Base-by-base conservation (phyloP, 495 filamentous ascomycete genomes). In the Echria macrotheca region DNA sequence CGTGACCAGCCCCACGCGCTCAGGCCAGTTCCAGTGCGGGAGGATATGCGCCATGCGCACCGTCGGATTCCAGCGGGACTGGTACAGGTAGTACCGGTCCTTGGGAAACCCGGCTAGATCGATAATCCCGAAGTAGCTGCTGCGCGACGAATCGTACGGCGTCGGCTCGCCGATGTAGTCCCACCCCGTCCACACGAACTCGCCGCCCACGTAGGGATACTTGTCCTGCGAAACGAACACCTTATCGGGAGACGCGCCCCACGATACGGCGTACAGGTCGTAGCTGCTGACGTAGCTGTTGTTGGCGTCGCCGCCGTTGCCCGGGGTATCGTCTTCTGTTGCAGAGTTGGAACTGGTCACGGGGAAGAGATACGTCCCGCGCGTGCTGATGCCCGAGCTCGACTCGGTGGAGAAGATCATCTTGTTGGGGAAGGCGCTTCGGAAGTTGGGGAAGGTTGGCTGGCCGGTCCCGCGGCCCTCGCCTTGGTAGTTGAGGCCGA, bases 101-200 rank as follows among this genome's bases (percentile, higher is more conserved):
- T 77, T 77, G 50, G 64, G 66, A 44, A 77, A 75, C 7, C 73
- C 73, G 1, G 73, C 73, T n/a, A 75, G 57, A 40, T 75, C 70
- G 35, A 77, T 67, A 38, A 75, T 73, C 0, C 72, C 70, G 24
- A 70, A 74, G 24, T 75, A 76, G 4, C 66, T 71, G 47, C 71
- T 76, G 3, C 72, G 66, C 1, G 69, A 55, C 1, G 51, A 50
- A 47, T 68, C 56, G 48, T 64, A 73, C 2, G 72, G 74, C 11
- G 69, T 69, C 0, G 74, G 72, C 58, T 77, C 74, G 22, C 74
- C 72, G 8, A 76, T 50, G 41, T 77, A 77, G 44, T 77, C 74
- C 56, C 60, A 76, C 0, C 74, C 74, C 0, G 68, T 69, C 74
- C 72, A 77, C 1, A 77, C 74, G 45, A 73, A 77, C 59, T 74